Evolutionary conservation across 2,329 filamentous ascomycete species (phyloP), one percentile per base, ranked within the genome.

Genomic region (Lachnellula subtilissima): DNA sequence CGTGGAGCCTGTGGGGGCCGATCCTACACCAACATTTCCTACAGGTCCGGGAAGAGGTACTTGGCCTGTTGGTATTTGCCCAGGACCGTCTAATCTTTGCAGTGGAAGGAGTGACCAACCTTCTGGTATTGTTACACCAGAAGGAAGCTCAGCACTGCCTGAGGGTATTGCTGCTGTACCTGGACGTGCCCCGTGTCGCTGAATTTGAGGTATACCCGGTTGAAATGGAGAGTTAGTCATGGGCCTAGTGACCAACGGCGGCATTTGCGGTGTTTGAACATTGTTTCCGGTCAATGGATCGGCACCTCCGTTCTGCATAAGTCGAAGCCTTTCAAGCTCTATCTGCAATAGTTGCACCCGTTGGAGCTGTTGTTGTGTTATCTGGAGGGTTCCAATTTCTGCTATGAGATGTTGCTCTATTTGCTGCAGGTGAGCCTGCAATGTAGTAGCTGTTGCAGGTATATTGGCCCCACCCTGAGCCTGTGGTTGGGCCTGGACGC

Each of bases 391-490:
- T 48, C 81, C 77, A 36, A 89, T 78, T 66, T 92, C 87, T 54
- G 84, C 81, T 62, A 85, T 77, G 23, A 94, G 77, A 53, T 88
- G 82, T 53, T 85, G 80, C 62, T 91, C 86, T 14, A 90, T 78
- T 42, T 85, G 80, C 36, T 80, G 75, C 36, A 94, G 73, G 54
- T 90, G 83, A 14, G 75, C 72, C 50, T 83, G 78, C 25, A 88
- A 78, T 23, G 56, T 55, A 39, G 59, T 53, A 49, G 62, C 55
- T 23, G 56, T 55, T 42, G 58, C 52, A 48, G 62, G 55, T 46
- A 54, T 46, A 55, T 46, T 61, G 45, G 56, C 39, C 23, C 51
- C 52, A 17, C 58, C 52, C 36, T 57, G 61, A 14, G 48, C 57
- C 36, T 57, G 61, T 52, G 57, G 56, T 53, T 65, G 66, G 25